Evolutionary conservation across 768 basidiomycete species (phyloP), one percentile per base, ranked within the genome.

Genomic region (Pulveroboletus sp.): DNA sequence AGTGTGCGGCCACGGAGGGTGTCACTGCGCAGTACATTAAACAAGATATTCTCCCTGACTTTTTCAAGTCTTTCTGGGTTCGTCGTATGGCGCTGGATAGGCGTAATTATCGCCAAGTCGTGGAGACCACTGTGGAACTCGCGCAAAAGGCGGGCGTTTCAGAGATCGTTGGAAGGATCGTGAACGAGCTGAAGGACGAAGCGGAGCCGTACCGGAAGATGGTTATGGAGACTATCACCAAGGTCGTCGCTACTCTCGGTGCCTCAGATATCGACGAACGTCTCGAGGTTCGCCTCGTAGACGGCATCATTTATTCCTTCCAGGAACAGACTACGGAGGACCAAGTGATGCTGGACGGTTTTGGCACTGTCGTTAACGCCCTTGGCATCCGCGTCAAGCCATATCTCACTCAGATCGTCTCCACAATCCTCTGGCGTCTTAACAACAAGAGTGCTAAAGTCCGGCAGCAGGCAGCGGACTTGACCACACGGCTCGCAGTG

Each of bases 381-480:
- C 82, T 99, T 7, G 91, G 93, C 43, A 89, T 94, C 53, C 90
- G 95, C 17, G 93, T 98, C 60, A 98, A 98, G 70, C 95, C 95
- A 0, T 98, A 98, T 64, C 86, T 99, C 38, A 96, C 93, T 0
- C 96, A 98, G 65, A 98, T 99, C 57, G 95, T 98, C 38, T 97
- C 96, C 13, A 98, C 95, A 32, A 93, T 98, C 55, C 84, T 99
- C 5, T 99, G 96, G 95, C 93, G 96, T 40, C 77, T 98, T 49
- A 97, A 97, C 75, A 99, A 98, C 83, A 99, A 98, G 77, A 93
- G 90, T 53, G 95, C 95, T 9, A 99, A 98, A 71, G 96, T 99
- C 43, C 90, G 95, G 60, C 94, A 97, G 71, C 93, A 98, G 63
- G 96, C 96, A 15, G 96, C 96, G n/a, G 96, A 99, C 73, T 71